Percentiles rank a stretch among this genome's conserved stretches.
Evolutionary conservation across 805 yeast species (phyloP).

Genomic region (Ogataea degrootiae): DNA sequence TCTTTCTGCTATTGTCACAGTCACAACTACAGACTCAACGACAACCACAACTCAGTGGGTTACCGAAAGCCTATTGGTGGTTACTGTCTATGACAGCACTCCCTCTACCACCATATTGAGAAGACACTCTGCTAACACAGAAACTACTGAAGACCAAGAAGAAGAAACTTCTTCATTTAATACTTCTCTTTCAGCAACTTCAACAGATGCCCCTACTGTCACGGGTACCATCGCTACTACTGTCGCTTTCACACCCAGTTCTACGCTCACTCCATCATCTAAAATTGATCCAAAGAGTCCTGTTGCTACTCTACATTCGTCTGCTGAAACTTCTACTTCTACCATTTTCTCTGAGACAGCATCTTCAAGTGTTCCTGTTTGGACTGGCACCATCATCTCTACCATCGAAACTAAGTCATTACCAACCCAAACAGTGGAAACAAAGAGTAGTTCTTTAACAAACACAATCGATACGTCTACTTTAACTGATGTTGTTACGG

Average conservation of each 20-base stretch:
- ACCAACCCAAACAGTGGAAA: not conserved
- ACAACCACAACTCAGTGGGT: constrained; percentile 21
- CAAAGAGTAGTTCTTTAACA: constrained; percentile 18
- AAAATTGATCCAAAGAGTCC: not conserved
- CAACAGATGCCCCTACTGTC: not conserved
- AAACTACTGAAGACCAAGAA: not conserved
- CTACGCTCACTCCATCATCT: not conserved
- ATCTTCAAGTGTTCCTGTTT: constrained; percentile 1
- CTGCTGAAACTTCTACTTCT: constrained; percentile 8
- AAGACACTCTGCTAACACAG: constrained; percentile 8
- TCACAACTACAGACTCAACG: constrained; percentile 27
- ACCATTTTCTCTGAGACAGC: constrained; percentile 2
- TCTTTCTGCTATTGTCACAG: constrained; percentile 7
- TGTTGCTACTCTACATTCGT: constrained; percentile 2
- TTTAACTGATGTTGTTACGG: constrained; percentile 18
- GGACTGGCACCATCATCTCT: constrained; percentile 9
- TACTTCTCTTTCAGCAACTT: not conserved
- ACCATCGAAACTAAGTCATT: not conserved
- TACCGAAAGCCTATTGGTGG: constrained; percentile 6
- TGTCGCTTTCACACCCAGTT: not conserved
- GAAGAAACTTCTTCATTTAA: not conserved
- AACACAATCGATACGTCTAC: constrained; percentile 23
- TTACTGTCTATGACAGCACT: constrained; percentile 8
- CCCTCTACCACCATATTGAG: constrained; percentile 7
- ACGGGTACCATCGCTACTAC: not conserved